Base-by-base conservation (phyloP, 768 basidiomycete species). In the Kwoniella dendrophila region DNA sequence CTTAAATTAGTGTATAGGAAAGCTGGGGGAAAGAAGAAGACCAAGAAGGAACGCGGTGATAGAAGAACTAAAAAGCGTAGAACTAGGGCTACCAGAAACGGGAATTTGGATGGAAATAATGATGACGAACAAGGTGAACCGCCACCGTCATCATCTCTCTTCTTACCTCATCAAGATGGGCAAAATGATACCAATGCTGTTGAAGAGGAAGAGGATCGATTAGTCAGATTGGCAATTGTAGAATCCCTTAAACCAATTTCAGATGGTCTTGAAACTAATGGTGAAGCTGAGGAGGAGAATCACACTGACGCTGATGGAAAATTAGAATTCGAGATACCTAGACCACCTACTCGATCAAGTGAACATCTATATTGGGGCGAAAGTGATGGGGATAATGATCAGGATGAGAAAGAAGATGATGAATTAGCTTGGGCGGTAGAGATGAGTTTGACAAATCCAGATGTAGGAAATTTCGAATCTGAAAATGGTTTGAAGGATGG, bases 1-100 rank as follows among this genome's bases (percentile, higher is more conserved):
- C 55, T 80, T 2, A 68, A 72, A 50, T 59, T 80, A 30, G 79
- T 80, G 0, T 80, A 80, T 49, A 65, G 79, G 27, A 57, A 64
- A 16, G 69, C 70, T 1, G 67, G 66, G 0, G 57, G 63, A 7
- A 62, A 63, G 52, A 67, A 52, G 43, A 40, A 62, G 45, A 48
- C 29, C 22, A 53, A 66, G 50, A 56, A 50, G 27, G 48, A 44
- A 27, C 41, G 20, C 0, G 58, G 32, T 29, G 30, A 22, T 8
- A 24, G 62, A 30, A 51, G 34, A 43, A 55, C 33, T 41, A 49
- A 50, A 30, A 60, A 55, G 44, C n/a, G 36, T 22, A 47, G 41
- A 50, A 50, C 52, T 22, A 34, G 47, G 16, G 56, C 41, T 14
- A n/a, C n/a, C n/a, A n/a, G n/a, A n/a, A n/a, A n/a, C 41, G 41